Percentiles rank a stretch among this genome's conserved stretches.
phyloP scores from a whole-genome alignment of 148 eudicot species.

The Rhododendron vialii region DNA sequence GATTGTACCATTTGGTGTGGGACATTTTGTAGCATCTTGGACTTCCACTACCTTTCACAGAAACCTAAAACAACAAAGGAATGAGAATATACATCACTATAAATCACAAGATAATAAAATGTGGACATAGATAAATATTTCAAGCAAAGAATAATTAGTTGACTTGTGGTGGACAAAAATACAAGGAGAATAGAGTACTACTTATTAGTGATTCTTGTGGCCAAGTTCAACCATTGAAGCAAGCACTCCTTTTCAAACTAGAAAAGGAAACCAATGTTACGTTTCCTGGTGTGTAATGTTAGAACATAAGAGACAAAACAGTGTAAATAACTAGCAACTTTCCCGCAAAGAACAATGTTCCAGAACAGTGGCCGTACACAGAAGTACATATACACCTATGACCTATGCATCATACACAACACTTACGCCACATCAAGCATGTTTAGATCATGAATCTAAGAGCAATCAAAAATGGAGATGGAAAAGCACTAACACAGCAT shows the following conservation, averaged over 20 bases:
- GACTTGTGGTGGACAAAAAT: not conserved
- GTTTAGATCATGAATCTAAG: not conserved
- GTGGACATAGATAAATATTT: not conserved
- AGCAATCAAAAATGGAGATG: not conserved
- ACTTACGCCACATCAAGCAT: not conserved
- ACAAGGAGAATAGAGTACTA: not conserved
- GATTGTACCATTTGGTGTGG: conserved; percentile 63
- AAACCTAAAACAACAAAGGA: not conserved
- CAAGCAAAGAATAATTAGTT: not conserved
- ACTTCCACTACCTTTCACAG: conserved; percentile 3
- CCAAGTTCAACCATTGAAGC: not conserved
- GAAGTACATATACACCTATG: too few species aligned
- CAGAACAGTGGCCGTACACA: too few species aligned
- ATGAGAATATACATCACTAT: not conserved
- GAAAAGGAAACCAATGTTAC: not conserved
- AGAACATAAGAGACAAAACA: not conserved
- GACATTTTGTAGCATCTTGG: conserved; percentile 43
- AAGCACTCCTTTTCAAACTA: not conserved
- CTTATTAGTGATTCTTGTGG: not conserved
- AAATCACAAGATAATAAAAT: not conserved
- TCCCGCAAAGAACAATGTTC: not conserved
- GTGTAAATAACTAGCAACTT: not conserved
- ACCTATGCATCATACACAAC: not conserved
- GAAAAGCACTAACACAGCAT: not conserved
- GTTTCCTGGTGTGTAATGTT: not conserved